A percentile compares a stretch with the other conserved stretches of the same genome.
phyloP scores from a whole-genome alignment of 1,284 basidiomycete genomes.

The Ustilago curta region DNA sequence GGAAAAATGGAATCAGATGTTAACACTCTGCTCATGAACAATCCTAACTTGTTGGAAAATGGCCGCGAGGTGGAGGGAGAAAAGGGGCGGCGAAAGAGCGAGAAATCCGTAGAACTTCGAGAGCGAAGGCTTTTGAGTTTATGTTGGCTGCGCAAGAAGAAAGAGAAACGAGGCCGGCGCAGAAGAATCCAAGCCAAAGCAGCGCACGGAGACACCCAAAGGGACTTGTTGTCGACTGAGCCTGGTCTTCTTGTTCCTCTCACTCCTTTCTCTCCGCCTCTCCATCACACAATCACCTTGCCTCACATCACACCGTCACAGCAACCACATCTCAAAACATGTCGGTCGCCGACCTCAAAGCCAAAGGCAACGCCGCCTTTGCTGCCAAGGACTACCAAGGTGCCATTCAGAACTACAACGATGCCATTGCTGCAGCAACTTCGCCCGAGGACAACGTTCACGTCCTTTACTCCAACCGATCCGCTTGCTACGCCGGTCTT shows the following conservation, averaged over 20 bases:
- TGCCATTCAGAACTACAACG: constrained; percentile 65
- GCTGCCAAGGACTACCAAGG: constrained; percentile 65
- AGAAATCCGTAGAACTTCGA: constrained; percentile 39
- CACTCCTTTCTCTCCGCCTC: not conserved
- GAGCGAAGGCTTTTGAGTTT: no score
- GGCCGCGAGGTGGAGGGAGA: constrained; percentile 42
- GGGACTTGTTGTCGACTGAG: not conserved
- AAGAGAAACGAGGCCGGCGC: not conserved
- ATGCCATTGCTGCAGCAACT: constrained; percentile 63
- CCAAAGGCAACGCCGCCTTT: constrained; percentile 68
- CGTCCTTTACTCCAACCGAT: constrained; percentile 92
- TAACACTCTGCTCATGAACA: not conserved
- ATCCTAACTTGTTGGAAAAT: not conserved
- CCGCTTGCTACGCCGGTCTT: constrained; percentile 87
- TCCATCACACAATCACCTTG: not conserved
- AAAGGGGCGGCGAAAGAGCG: constrained; percentile 28
- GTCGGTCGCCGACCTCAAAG: constrained; percentile 68
- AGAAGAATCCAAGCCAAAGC: constrained; percentile 3
- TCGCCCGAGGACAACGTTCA: constrained; percentile 72
- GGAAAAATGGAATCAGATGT: not conserved
- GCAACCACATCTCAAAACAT: constrained; percentile 22
- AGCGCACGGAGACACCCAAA: constrained; percentile 1
- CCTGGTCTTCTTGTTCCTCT: not conserved
- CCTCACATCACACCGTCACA: not conserved
- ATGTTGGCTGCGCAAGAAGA: not conserved